Evolutionary conservation across 75 land plant genomes (phyloP).

Genomic region (Cupressus sempervirens): DNA sequence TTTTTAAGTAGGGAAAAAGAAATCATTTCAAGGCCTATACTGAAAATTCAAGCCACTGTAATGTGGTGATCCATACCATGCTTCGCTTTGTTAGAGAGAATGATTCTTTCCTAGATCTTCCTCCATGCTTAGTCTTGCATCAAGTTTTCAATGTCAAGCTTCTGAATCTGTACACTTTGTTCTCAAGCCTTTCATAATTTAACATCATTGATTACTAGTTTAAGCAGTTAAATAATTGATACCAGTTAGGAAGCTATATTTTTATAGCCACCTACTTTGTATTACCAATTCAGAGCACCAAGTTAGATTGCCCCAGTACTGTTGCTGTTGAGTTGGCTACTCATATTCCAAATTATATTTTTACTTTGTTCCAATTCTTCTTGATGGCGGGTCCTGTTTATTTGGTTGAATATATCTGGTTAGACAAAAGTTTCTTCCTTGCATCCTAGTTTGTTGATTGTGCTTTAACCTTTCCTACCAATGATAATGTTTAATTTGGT

Average conservation of each 20-base stretch:
- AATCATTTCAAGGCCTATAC: too few species aligned
- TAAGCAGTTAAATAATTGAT: not conserved
- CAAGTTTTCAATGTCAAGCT: too few species aligned
- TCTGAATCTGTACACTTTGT: too few species aligned
- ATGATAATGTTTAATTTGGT: too few species aligned
- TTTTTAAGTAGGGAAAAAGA: too few species aligned
- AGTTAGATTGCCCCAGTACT: not conserved
- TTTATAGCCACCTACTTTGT: not conserved
- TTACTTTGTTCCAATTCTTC: not conserved
- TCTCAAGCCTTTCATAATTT: too few species aligned
- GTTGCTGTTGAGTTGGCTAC: not conserved
- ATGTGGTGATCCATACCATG: too few species aligned
- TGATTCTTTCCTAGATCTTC: too few species aligned
- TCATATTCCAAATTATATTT: not conserved
- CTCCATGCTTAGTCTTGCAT: too few species aligned
- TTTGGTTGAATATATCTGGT: not conserved
- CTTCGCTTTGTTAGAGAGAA: too few species aligned
- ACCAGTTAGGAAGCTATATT: not conserved
- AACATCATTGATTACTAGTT: not conserved
- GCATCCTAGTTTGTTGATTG: not conserved
- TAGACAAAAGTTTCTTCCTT: not conserved
- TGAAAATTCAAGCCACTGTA: too few species aligned
- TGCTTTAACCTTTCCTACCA: not conserved
- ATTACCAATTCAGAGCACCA: not conserved
- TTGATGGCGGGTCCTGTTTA: not conserved